These are phyloP conservation scores for Umbellularia californica DNA, from an alignment of 164 flowering plant genomes.

Conservation along the genomic window DNA sequence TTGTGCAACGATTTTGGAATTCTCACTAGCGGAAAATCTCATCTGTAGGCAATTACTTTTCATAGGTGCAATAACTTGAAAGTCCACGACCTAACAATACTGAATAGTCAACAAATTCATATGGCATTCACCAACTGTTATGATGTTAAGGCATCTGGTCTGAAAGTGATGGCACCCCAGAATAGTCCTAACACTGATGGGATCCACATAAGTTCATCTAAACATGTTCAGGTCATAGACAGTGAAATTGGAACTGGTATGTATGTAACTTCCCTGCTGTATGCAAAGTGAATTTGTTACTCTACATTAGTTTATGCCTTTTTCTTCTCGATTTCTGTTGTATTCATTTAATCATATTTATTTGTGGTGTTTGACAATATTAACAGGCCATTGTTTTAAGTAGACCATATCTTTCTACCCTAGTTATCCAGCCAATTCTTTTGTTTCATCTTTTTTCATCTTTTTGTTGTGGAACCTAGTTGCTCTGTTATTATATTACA, in stretches of 20 bases:
- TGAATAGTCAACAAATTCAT: slow-evolving; percentile 87
- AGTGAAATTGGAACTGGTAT: slow-evolving; percentile 65
- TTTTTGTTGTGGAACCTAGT: not conserved
- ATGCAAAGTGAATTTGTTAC: not conserved
- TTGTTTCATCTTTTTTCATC: too few relatives aligned
- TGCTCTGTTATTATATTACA: not conserved
- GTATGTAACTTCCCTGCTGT: slow-evolving; percentile 24
- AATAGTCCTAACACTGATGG: slow-evolving; percentile 95
- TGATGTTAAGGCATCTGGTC: slow-evolving; percentile 43
- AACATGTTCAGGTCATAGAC: slow-evolving; percentile 45
- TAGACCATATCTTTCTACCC: too few relatives aligned
- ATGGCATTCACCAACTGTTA: slow-evolving; percentile 63
- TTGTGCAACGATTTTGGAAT: not conserved
- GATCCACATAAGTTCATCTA: slow-evolving; percentile 76
- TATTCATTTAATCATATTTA: not conserved
- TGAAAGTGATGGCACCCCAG: slow-evolving; percentile 59
- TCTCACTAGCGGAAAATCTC: not conserved
- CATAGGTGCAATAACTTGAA: slow-evolving; percentile 69
- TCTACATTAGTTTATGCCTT: not conserved
- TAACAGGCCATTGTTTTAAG: not conserved
- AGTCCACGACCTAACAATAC: slow-evolving; percentile 37
- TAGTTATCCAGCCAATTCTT: too few relatives aligned
- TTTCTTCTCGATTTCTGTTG: not conserved
- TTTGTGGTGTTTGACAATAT: not conserved
- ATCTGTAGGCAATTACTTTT: slow-evolving; percentile 79